Evolutionary conservation across 257 asterid species (phyloP), one percentile per base, ranked within the genome.

Genomic region (Sherardia arvensis): DNA sequence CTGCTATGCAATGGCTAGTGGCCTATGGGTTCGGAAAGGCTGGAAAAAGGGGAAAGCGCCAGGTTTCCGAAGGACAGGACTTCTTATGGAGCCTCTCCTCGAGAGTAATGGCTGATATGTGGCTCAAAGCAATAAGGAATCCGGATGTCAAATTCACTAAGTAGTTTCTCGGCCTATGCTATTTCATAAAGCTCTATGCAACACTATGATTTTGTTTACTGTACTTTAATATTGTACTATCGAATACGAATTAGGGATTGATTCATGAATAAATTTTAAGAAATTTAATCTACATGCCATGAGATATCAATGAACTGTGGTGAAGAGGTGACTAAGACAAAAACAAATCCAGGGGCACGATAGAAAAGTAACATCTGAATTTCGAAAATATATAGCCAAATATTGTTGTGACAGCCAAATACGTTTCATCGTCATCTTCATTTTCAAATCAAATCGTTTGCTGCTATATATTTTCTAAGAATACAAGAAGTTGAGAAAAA

Each of bases 121-220:
- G 99, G 99, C 97, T 92, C 68, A 89, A 89, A 64, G 80, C 89
- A 18, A 89, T 89, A 55, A 79, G 97, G 63, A 92, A 89, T 73
- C 97, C 99, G 2, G 88, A 92, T 73, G 87, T 92, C 57, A 92
- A 79, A 79, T 80, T 89, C 81, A 77, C 68, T 66, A 73, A 78
- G 76, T 81, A 69, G 77, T 23, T 69, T 9, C 38, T 53, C 22
- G n/a, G 15, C 40, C 21, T 53, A 33, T 5, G 54, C n/a, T 22
- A 3, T 23, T 62, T 33, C 23, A 14, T 40, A 6, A 23, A 38
- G 55, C 23, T 62, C 17, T 56, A 14, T 27, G 7, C 20, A n/a
- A 11, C 33, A 10, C 47, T 45, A 45, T 28, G 33, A 43, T 48
- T 47, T 59, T 30, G 36, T 48, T 4, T 68, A 17, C 28, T 12